These are phyloP conservation scores for Lasiodiplodia sp. DNA, from an alignment of 2,329 filamentous ascomycete species.

Conservation along the genomic window DNA sequence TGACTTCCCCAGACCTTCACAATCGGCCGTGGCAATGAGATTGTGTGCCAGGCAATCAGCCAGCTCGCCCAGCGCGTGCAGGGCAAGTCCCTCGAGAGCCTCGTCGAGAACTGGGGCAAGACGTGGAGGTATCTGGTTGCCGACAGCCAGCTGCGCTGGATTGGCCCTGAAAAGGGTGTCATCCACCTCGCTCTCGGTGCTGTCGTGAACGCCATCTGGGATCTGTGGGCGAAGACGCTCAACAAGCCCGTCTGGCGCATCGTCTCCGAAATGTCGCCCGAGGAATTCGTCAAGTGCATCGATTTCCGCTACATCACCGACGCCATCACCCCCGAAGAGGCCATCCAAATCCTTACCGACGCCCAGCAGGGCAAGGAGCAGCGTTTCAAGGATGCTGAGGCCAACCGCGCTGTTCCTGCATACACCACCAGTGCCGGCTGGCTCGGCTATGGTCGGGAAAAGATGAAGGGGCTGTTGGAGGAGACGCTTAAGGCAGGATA, in stretches of 20 bases:
- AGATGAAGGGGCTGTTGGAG: constrained; percentile 77
- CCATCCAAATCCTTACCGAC: constrained; percentile 72
- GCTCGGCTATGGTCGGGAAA: constrained; percentile 89
- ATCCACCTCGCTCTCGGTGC: constrained; percentile 90
- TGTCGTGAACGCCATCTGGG: constrained; percentile 91
- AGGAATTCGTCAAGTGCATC: constrained; percentile 86
- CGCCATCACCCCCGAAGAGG: constrained; percentile 87
- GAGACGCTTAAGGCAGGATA: constrained; percentile 82
- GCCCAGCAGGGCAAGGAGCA: constrained; percentile 72
- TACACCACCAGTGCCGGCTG: constrained; percentile 92
- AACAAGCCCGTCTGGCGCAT: constrained; percentile 90
- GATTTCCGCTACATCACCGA: constrained; percentile 96
- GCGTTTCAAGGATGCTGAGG: constrained; percentile 76
- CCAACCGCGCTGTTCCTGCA: constrained; percentile 79
- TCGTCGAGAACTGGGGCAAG: constrained; percentile 82
- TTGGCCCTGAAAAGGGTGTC: constrained; percentile 91
- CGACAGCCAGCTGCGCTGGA: constrained; percentile 91
- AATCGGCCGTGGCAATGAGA: constrained; percentile 88
- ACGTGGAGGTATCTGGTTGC: constrained; percentile 93
- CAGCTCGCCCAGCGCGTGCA: constrained; percentile 79
- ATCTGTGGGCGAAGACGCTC: constrained; percentile 89
- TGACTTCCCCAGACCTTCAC: constrained; percentile 68
- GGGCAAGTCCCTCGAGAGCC: constrained; percentile 74
- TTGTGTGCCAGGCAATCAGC: constrained; percentile 84
- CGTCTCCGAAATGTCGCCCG: constrained; percentile 86